Evolutionary conservation across 1,284 basidiomycete genomes (phyloP), one percentile per base, ranked within the genome.

Genomic region (Heterobasidion parviporum): DNA sequence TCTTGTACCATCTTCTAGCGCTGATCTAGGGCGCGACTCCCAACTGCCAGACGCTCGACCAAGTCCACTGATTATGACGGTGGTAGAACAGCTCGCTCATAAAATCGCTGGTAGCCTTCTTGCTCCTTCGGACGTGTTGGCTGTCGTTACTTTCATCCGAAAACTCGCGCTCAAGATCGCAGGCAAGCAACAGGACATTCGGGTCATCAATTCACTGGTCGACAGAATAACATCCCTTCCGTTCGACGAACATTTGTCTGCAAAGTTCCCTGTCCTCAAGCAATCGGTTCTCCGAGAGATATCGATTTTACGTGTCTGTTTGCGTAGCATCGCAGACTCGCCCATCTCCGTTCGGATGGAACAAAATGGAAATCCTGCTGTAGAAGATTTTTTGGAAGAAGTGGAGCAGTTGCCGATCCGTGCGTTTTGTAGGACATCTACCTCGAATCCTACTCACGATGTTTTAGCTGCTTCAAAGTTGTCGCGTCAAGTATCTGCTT

Each of bases 11-110:
- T n/a, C 50, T 35, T 15, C 18, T 8, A 49, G 58, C n/a, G 55
- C 52, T 41, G 48, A 55, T 20, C 44, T 41, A n/a, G 36, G 55
- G 18, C 33, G 15, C 15, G 36, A 56, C 10, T 15, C 47, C 16
- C 43, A 58, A 15, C 57, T 50, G 3, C 33, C 38, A 32, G 55
- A 54, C 45, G 33, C 57, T 54, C 57, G 53, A 26, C 80, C 83
- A 1, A 92, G 88, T 60, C 89, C 91, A 0, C 73, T 96, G 6
- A 67, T 96, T 5, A 82, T 87, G 73, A 83, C 89, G 0, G 70
- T 92, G 8, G 62, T 91, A 1, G 92, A 95, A 64, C 91, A 94
- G 64, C 68, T 91, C 15, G 67, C 73, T 4, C 83, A 84, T 6
- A 91, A 87, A 65, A 65, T 85, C 9, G 64, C 68, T 9, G 79